Evolutionary conservation across 306 rosid species (phyloP).

Genomic region (Sesbania bispinosa): DNA sequence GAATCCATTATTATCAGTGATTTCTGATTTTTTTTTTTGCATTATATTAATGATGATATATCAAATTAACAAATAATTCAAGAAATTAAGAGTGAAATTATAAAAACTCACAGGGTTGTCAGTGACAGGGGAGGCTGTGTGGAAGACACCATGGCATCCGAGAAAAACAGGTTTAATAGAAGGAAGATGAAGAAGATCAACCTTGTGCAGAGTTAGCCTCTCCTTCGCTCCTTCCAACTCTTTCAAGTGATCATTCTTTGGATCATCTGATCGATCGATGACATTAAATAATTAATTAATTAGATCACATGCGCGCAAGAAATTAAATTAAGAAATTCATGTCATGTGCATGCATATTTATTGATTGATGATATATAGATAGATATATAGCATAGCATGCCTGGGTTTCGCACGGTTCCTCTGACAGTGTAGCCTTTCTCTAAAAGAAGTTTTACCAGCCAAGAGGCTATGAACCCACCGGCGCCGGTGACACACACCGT

Average conservation of each 20-base stretch:
- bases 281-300: too few relatives aligned
- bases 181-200: slow-evolving; percentile 61
- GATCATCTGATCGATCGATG: slow-evolving; percentile 60
- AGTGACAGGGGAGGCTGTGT: slow-evolving; percentile 77
- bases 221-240: slow-evolving; percentile 73
- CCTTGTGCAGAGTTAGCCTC: slow-evolving; percentile 50
- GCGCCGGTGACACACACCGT: slow-evolving; percentile 88
- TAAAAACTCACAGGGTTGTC: slow-evolving; percentile 65
- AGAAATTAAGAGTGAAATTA: not conserved
- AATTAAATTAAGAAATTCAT: too few relatives aligned
- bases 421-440: slow-evolving; percentile 65
- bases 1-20: too few relatives aligned
- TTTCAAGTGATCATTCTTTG: slow-evolving; percentile 66
- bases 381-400: too few relatives aligned
- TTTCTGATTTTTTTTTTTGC: too few relatives aligned
- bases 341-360: too few relatives aligned
- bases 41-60: too few relatives aligned
- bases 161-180: slow-evolving; percentile 47
- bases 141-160: slow-evolving; percentile 73
- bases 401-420: slow-evolving; percentile 87
- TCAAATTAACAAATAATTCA: too few relatives aligned
- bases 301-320: too few relatives aligned
- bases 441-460: slow-evolving; percentile 68
- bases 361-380: too few relatives aligned
- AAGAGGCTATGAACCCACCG: slow-evolving; percentile 87